phyloP scores from a whole-genome alignment of 768 basidiomycete species.

The Suillus cothurnatus region DNA sequence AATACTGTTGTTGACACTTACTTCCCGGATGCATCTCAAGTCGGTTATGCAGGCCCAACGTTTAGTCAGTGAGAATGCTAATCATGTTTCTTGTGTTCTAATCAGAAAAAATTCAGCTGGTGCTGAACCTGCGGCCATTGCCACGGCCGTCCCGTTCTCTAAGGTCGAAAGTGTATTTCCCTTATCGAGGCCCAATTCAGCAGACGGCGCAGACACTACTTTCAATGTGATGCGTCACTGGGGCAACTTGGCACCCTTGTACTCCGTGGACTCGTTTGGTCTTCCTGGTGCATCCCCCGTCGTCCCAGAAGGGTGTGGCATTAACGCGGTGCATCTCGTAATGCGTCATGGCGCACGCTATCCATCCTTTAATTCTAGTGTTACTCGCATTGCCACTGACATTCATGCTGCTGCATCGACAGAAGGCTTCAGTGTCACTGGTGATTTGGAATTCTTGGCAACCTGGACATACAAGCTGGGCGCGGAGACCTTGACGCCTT shows the following conservation, averaged over 20 bases:
- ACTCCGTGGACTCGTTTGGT: slow-evolving; percentile 54
- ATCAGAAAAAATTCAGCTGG: slow-evolving; percentile 36
- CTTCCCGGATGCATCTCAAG: slow-evolving; percentile 44
- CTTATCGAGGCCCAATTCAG: slow-evolving; percentile 40
- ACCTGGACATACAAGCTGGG: slow-evolving; percentile 50
- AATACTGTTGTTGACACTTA: slow-evolving; percentile 34
- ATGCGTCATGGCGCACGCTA: slow-evolving; percentile 47
- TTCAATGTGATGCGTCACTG: slow-evolving; percentile 51
- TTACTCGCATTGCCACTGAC: slow-evolving; percentile 31
- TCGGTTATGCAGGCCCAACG: slow-evolving; percentile 52
- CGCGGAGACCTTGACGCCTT: slow-evolving; percentile 48
- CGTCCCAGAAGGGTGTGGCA: slow-evolving; percentile 47
- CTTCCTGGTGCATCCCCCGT: slow-evolving; percentile 46
- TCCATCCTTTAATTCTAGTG: slow-evolving; percentile 34
- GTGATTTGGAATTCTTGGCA: slow-evolving; percentile 44
- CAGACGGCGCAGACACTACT: slow-evolving; percentile 30
- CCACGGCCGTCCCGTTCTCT: slow-evolving; percentile 44
- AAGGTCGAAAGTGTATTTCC: slow-evolving; percentile 42
- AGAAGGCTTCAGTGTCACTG: slow-evolving; percentile 34
- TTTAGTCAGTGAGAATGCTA: slow-evolving; percentile 38
- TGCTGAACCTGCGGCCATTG: slow-evolving; percentile 43
- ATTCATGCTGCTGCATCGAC: slow-evolving; percentile 24
- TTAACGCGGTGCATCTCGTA: slow-evolving; percentile 47
- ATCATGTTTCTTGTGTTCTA: not conserved
- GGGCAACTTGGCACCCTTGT: slow-evolving; percentile 54